These are phyloP conservation scores for Hypoxylon sp. DNA, from an alignment of 2,329 filamentous ascomycete genomes.

Conservation along the genomic window DNA sequence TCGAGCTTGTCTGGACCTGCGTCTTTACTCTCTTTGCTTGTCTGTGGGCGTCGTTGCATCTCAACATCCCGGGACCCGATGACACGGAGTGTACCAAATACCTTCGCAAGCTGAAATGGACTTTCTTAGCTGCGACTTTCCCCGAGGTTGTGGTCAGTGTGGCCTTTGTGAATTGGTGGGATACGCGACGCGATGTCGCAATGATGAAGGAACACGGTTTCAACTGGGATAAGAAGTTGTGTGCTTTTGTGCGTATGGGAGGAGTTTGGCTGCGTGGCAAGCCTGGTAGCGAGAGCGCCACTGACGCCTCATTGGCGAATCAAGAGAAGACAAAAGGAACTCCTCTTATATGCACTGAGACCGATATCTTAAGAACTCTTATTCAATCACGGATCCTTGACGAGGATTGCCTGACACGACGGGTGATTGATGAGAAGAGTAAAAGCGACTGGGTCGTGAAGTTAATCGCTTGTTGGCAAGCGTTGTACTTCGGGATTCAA, in stretches of 20 bases:
- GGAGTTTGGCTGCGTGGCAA: not conserved
- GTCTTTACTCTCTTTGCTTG: not conserved
- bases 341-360: not conserved
- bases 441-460: not conserved
- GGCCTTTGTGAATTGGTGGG: slow-evolving; percentile 1
- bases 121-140: not conserved
- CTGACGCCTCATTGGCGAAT: not conserved
- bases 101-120: not conserved
- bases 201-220: not conserved
- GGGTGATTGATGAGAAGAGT: slow-evolving; percentile 1
- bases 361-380: not conserved
- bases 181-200: not conserved
- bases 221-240: not conserved
- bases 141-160: slow-evolving; percentile 2
- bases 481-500: not conserved
- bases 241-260: not conserved
- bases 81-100: not conserved
- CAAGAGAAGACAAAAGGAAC: not conserved
- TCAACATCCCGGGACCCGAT: not conserved
- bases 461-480: not conserved
- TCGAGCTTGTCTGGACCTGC: slow-evolving; percentile 2
- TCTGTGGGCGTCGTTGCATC: not conserved
- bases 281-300: not conserved
- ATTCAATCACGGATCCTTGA: not conserved
- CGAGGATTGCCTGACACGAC: not conserved